phyloP scores from a whole-genome alignment of 352 stramenopile species.

The Halophytophthora polymorphica region DNA sequence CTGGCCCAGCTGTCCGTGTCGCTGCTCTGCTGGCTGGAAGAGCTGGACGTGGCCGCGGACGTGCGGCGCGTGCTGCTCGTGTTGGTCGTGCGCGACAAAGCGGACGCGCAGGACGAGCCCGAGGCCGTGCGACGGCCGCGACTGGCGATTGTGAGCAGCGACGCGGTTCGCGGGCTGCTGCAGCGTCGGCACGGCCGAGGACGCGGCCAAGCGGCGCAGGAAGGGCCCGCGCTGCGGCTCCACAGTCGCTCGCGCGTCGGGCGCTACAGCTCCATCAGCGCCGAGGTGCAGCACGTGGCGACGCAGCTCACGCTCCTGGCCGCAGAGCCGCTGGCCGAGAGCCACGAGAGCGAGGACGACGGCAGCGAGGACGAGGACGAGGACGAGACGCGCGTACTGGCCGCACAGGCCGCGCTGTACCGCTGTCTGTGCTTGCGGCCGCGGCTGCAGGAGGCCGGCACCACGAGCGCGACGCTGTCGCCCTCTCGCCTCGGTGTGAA shows the following conservation, averaged over 20 bases:
- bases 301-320: constrained; percentile 32
- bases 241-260: constrained; percentile 68
- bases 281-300: constrained; percentile 44
- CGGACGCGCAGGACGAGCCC: constrained; percentile 24
- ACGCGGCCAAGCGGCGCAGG: constrained; percentile 12
- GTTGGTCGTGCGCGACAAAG: constrained; percentile 38
- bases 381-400: constrained; percentile 18
- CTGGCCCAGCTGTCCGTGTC: constrained; percentile 41
- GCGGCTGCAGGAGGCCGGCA: constrained; percentile 42
- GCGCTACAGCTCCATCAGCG: constrained; percentile 69
- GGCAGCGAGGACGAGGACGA: constrained; percentile 14
- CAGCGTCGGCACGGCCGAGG: constrained; percentile 19
- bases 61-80: constrained; percentile 68
- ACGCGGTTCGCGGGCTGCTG: constrained; percentile 50
- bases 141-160: constrained; percentile 67
- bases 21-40: constrained; percentile 74
- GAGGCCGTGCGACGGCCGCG: constrained; percentile 8
- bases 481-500: constrained; percentile 63
- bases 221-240: constrained; percentile 44
- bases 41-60: constrained; percentile 57
- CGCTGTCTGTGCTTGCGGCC: constrained; percentile 49
- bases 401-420: constrained; percentile 57
- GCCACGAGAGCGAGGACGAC: constrained; percentile 2
- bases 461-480: constrained; percentile 37
- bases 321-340: constrained; percentile 9